phyloP scores from a whole-genome alignment of 257 asterid genomes.

The Rhazya stricta region DNA sequence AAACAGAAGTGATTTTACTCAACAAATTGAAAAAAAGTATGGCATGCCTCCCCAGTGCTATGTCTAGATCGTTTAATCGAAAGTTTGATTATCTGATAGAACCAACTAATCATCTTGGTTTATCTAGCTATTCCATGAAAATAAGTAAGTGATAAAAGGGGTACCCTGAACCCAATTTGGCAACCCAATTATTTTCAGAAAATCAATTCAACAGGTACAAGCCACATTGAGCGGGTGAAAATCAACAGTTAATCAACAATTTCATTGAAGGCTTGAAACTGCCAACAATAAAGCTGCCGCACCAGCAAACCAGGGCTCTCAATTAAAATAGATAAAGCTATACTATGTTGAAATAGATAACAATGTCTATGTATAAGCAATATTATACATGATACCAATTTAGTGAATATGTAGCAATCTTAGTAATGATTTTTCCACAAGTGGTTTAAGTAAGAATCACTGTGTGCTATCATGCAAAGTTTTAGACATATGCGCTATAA shows the following conservation, averaged over 20 bases:
- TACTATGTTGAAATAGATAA: not conserved
- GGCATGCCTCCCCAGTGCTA: not conserved
- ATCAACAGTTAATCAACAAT: not conserved
- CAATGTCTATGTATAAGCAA: too few species aligned
- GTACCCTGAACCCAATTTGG: not conserved
- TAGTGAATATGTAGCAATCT: not conserved
- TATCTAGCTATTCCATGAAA: not conserved
- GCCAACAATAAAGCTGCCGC: not conserved
- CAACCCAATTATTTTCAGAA: not conserved
- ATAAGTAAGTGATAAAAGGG: not conserved
- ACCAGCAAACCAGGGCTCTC: not conserved
- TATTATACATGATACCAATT: not conserved
- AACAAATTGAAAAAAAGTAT: not conserved
- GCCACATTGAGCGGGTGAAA: not conserved
- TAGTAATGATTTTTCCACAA: not conserved
- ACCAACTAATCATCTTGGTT: not conserved
- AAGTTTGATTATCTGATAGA: not conserved
- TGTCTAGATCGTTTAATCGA: not conserved
- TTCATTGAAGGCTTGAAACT: not conserved
- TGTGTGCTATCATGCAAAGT: not conserved
- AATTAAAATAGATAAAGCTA: not conserved
- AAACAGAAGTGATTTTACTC: not conserved
- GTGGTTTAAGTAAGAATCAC: conserved; percentile 1
- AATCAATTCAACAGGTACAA: not conserved
- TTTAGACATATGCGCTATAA: not conserved